phyloP scores from a whole-genome alignment of 2,329 filamentous ascomycete genomes.

The Fusarium sp. region DNA sequence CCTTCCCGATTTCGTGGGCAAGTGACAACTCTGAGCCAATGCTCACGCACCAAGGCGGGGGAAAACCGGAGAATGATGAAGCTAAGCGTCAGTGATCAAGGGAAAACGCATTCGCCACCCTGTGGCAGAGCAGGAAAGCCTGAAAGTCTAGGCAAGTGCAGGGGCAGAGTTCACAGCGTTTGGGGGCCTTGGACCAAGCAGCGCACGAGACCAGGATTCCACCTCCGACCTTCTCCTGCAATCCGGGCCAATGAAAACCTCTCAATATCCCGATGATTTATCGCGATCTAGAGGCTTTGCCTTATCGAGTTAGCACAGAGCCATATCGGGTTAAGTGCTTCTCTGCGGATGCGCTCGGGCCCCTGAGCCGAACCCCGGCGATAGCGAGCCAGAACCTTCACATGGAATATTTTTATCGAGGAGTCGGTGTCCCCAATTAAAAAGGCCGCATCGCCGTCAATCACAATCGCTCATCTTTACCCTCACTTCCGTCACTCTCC shows the following conservation, averaged over 20 bases:
- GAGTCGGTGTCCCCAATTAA: conserved; percentile 32
- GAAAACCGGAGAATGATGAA: background rate
- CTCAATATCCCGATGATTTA: conserved; percentile 48
- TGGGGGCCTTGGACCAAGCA: background rate
- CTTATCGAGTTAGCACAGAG: conserved; percentile 3
- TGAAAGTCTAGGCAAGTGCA: too few relatives aligned
- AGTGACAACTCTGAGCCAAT: conserved; percentile 28
- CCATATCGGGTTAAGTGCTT: conserved; percentile 28
- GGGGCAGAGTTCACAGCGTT: background rate
- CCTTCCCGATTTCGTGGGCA: conserved; percentile 36
- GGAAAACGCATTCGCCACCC: conserved; percentile 45
- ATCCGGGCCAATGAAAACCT: conserved; percentile 45
- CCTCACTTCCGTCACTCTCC: conserved; percentile 29
- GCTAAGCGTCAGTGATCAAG: background rate
- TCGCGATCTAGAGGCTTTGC: conserved; percentile 43
- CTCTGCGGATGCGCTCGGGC: conserved; percentile 37
- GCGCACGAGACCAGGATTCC: conserved; percentile 32
- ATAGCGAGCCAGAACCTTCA: conserved; percentile 47
- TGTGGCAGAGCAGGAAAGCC: conserved; percentile 40
- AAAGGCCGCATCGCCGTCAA: conserved; percentile 45
- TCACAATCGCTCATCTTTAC: conserved; percentile 32
- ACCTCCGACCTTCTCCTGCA: conserved; percentile 38
- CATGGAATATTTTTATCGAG: conserved; percentile 47
- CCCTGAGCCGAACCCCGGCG: conserved; percentile 45
- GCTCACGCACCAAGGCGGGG: background rate